Evolutionary conservation across 1,139 yeast genomes (phyloP), one percentile per base, ranked within the genome.

Genomic region (Hansenula sp.): DNA sequence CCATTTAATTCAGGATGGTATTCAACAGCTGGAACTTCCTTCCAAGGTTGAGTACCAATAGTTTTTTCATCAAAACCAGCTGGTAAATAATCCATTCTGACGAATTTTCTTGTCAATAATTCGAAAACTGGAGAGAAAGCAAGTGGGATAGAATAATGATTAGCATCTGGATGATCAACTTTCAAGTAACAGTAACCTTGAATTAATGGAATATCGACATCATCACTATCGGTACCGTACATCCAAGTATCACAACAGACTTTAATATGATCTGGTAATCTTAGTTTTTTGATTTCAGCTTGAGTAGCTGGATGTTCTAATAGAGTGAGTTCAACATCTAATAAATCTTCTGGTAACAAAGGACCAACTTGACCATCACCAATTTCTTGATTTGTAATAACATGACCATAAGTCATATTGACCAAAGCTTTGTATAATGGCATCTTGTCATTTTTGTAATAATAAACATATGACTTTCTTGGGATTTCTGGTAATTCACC

Each of bases 191-290:
- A 81, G 68, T 81, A 82, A 61, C 82, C 78, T 67, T 84, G 92
- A 52, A 82, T 66, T 65, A 81, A 69, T 25, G 82, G 78, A 38
- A 61, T 60, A 2, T 41, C 44, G 16, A 50, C 35, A 31, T 53
- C 51, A 37, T 72, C 64, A 52, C 75, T 76, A 59, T 83, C 90
- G 32, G 88, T 82, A 52, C 95, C 96, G 60, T 86, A 86, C 72
- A 86, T 86, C 95, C 96, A 87, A 39, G 94, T 90, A 59, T 87
- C 88, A 57, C 73, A 75, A 57, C 82, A 77, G 39, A 86, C 79
- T 25, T 52, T 51, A 37, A 74, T 58, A 55, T 73, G 70, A 20
- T 74, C 71, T 56, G 81, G 88, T 56, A 75, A 73, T 56, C 69
- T 75, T 71, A 75, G 75, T 64, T 77, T 83, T 53, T 67, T 83